A percentile compares a stretch with the other conserved stretches of the same genome.
Evolutionary conservation across 768 basidiomycete species (phyloP).

Genomic region (Leccinum imitatum): DNA sequence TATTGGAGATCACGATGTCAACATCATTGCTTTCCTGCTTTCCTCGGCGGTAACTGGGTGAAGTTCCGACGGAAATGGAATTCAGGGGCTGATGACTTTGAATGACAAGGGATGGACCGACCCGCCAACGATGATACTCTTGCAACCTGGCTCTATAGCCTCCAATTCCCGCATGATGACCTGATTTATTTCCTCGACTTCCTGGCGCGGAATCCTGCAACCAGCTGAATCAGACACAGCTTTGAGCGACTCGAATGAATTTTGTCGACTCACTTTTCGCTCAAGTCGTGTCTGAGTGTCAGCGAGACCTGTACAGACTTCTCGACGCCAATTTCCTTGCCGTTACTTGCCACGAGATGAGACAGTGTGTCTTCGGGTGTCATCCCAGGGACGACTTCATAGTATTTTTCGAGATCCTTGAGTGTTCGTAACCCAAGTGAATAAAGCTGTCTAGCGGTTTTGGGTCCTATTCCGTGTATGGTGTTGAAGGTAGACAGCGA

Average conservation of each 20-base stretch:
- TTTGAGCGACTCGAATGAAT: neutral
- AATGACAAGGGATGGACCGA: conserved; percentile 33
- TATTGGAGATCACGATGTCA: conserved; percentile 85
- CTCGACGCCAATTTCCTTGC: conserved; percentile 31
- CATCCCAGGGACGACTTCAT: conserved; percentile 42
- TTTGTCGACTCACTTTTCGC: conserved; percentile 37
- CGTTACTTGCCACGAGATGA: conserved; percentile 20
- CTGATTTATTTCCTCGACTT: conserved; percentile 76
- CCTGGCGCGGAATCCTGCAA: conserved; percentile 65
- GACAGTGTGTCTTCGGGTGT: conserved; percentile 23
- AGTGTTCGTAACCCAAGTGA: conserved; percentile 64
- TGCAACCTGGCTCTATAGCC: conserved; percentile 61
- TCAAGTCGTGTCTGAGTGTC: conserved; percentile 57
- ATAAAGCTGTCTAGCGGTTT: conserved; percentile 66
- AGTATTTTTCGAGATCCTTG: conserved; percentile 67
- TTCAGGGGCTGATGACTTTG: neutral
- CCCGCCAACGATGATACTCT: conserved; percentile 82
- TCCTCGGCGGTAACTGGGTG: conserved; percentile 75
- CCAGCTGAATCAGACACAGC: neutral
- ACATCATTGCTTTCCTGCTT: conserved; percentile 82
- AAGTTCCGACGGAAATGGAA: neutral
- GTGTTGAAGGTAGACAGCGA: conserved; percentile 57
- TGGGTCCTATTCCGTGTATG: conserved; percentile 73
- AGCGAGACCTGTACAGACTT: conserved; percentile 57
- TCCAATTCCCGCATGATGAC: conserved; percentile 68